These are phyloP conservation scores for Globisporangium spiculum DNA, from an alignment of 352 stramenopile genomes.

Conservation along the genomic window DNA sequence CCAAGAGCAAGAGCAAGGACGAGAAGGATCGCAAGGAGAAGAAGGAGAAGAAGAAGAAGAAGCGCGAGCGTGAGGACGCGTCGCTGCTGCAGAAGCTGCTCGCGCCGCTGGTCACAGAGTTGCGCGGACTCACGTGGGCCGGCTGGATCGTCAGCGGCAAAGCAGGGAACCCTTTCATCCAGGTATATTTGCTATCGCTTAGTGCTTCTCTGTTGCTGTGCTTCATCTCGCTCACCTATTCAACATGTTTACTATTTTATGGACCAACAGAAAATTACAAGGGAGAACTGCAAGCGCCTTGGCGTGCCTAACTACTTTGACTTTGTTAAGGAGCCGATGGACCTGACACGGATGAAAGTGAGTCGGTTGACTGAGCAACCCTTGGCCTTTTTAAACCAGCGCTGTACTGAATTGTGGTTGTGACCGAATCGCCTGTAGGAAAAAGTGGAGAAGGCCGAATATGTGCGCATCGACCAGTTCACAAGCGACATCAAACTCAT, in stretches of 20 bases:
- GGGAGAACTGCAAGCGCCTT: conserved; percentile 81
- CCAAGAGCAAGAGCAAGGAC: conserved; percentile 52
- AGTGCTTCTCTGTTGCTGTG: neutral
- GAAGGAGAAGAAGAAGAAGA: conserved; percentile 85
- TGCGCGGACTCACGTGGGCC: conserved; percentile 66
- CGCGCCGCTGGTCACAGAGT: conserved; percentile 57
- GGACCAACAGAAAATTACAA: conserved; percentile 61
- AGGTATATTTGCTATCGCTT: conserved; percentile 17
- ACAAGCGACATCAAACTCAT: conserved; percentile 75
- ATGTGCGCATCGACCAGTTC: conserved; percentile 77
- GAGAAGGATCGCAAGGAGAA: conserved; percentile 80
- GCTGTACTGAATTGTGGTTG: neutral
- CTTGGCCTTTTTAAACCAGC: neutral
- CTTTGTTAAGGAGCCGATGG: conserved; percentile 78
- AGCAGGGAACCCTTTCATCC: conserved; percentile 71
- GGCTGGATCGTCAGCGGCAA: conserved; percentile 77
- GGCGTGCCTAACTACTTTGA: conserved; percentile 87
- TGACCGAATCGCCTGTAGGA: conserved; percentile 22
- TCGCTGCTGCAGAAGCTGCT: conserved; percentile 71
- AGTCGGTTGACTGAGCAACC: neutral
- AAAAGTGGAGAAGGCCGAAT: conserved; percentile 74
- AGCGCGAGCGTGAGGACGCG: conserved; percentile 73
- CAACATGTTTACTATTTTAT: neutral
- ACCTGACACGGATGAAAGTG: conserved; percentile 77
- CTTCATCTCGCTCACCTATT: neutral